Evolutionary conservation across 2,329 filamentous ascomycete species (phyloP), one percentile per base, ranked within the genome.

Genomic region (Ciborinia camelliae): DNA sequence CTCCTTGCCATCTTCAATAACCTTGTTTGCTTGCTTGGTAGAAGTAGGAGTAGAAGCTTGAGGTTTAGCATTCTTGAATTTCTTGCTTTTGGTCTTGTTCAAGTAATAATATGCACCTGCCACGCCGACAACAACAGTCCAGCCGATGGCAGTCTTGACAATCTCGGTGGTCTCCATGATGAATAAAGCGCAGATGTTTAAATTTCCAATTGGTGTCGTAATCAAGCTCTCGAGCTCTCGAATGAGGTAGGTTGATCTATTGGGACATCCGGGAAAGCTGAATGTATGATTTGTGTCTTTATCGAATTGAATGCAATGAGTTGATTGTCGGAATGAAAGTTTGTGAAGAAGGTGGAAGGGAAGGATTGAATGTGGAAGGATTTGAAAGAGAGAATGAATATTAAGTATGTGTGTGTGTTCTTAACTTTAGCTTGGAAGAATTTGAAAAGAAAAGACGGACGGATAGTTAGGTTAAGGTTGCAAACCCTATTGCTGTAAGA

Each of bases 111-210:
- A 76, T 48, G 71, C 68, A 57, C 71, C 76, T 47, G 69, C 68
- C 50, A 74, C 63, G 20, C 71, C 70, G 32, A 76, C 55, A 54
- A 79, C 69, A 43, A 74, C 71, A 59, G 71, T 73, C 73, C 74
- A 79, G 64, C 77, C 77, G 67, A 74, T 75, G 69, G 76, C 72
- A 62, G 77, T 78, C n/a, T 65, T 70, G 41, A 67, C n/a, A 69
- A 63, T 53, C 68, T 66, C 67, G 72, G 72, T 72, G n/a, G 26
- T 67, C 62, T 23, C 41, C 39, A 64, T 64, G 47, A 62, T 63
- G 61, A 61, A 59, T 35, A 41, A 39, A 45, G 39, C 28, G 55
- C 41, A 59, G 55, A 58, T 47, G 26, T 23, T 26, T 20, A 8
- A 20, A 53, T 8, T 20, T 41, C 23, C 10, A 61, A 53, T n/a